Evolutionary conservation across 257 asterid genomes (phyloP).

Genomic region (Fraxinus anomala): DNA sequence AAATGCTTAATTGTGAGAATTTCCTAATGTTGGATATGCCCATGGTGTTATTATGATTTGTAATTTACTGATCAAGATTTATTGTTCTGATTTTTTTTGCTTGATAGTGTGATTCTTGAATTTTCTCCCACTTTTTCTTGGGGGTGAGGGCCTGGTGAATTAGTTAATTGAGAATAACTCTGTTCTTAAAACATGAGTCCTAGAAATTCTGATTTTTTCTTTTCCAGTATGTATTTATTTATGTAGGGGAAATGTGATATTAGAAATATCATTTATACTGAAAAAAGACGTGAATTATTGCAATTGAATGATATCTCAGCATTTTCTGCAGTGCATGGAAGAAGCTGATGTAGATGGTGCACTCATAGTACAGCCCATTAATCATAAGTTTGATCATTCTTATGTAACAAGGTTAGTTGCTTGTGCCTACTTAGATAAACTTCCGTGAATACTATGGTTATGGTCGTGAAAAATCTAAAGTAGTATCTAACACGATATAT

Average conservation of each 20-base stretch:
- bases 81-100: background rate
- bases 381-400: slow-evolving; percentile 89
- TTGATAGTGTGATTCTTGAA: background rate
- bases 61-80: background rate
- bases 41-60: background rate
- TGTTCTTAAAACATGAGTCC: background rate
- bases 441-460: background rate
- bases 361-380: slow-evolving; percentile 88
- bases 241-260: background rate
- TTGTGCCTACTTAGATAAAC: background rate
- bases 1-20: background rate
- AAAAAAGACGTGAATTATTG: background rate
- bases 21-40: background rate
- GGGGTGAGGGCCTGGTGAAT: background rate
- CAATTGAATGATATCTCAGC: background rate
- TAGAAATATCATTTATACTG: background rate
- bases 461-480: background rate
- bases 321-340: slow-evolving; percentile 59
- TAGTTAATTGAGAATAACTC: background rate
- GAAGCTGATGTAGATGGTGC: slow-evolving; percentile 90
- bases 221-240: background rate
- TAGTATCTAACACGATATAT: background rate
- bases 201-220: too few relatives aligned
- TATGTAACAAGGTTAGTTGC: slow-evolving; percentile 73
- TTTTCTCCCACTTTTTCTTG: background rate